Conservation (phyloP, 306 rosid species). For the Oxytropis ochrocephala region DNA sequence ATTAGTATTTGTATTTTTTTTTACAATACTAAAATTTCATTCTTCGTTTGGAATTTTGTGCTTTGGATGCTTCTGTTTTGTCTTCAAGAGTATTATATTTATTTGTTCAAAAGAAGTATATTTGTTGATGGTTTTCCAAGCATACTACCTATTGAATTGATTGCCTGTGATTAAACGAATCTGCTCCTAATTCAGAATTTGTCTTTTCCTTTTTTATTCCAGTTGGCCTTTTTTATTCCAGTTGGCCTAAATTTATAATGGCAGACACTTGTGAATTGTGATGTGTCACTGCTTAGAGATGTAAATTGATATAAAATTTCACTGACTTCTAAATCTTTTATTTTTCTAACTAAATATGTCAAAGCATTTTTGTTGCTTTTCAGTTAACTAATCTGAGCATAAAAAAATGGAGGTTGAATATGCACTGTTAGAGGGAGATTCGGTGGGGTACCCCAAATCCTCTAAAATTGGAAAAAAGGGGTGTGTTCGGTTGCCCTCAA, state of each 20-base stretch:
- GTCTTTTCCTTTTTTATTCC: constrained; percentile 32
- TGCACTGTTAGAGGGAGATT: no score
- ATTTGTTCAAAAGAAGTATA: constrained; percentile 11
- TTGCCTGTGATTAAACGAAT: constrained; percentile 22
- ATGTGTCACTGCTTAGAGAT: background rate
- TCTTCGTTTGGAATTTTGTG: constrained; percentile 48
- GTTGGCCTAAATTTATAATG: constrained; percentile 26
- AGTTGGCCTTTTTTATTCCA: constrained; percentile 17
- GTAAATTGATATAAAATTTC: no score
- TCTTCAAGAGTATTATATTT: constrained; percentile 43
- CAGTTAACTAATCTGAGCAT: background rate
- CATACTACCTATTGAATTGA: constrained; percentile 24
- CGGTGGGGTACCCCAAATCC: no score
- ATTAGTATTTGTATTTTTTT: no score
- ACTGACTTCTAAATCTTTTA: background rate
- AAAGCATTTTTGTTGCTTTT: background rate
- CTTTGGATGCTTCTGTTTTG: constrained; percentile 55
- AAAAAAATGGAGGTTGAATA: background rate
- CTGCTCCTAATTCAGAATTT: no score
- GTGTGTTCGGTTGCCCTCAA: no score
- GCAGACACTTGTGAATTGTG: constrained; percentile 7
- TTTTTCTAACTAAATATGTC: background rate
- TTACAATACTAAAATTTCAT: constrained; percentile 8
- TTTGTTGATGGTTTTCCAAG: constrained; percentile 25
- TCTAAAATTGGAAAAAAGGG: no score